Percentiles rank a stretch among this genome's conserved stretches.
phyloP scores from a whole-genome alignment of 169 alveolate species.

The Eimeria falciformis region DNA sequence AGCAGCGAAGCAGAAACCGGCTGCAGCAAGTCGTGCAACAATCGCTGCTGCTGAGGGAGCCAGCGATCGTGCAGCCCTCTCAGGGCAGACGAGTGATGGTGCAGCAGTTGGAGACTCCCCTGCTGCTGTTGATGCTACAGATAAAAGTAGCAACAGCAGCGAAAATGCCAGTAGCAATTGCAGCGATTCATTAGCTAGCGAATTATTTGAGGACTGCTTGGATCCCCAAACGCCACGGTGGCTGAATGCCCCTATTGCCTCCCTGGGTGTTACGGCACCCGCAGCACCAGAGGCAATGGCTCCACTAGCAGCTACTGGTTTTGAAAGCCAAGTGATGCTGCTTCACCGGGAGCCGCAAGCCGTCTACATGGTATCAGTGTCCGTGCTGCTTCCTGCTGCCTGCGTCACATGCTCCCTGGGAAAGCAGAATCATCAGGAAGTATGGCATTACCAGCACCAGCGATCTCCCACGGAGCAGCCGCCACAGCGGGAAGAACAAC shows the following conservation, averaged over 20 bases:
- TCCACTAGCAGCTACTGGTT: neutral
- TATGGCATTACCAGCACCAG: neutral
- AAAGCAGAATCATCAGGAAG: neutral
- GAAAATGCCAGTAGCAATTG: neutral
- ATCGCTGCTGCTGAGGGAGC: neutral
- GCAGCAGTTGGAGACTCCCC: neutral
- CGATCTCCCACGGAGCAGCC: neutral
- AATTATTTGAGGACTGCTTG: conserved; percentile 36
- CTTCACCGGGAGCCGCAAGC: neutral
- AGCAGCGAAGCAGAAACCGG: neutral
- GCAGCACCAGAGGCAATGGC: neutral
- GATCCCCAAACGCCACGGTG: conserved; percentile 29
- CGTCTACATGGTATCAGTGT: conserved; percentile 13
- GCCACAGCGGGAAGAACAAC: conserved; percentile 10
- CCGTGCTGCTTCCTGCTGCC: conserved; percentile 23
- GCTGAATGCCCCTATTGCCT: neutral
- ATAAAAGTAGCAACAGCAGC: neutral
- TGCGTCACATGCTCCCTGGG: conserved; percentile 16
- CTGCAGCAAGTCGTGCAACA: too few species aligned
- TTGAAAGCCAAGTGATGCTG: neutral
- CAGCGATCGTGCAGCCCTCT: neutral
- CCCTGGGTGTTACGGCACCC: neutral
- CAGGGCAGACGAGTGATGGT: neutral
- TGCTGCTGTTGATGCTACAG: neutral
- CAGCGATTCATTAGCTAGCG: neutral